Percentiles rank a stretch among this genome's conserved stretches.
These are phyloP conservation scores for Saccharomycopsis capsularis DNA, from an alignment of 805 yeast genomes.

Conservation along the genomic window DNA sequence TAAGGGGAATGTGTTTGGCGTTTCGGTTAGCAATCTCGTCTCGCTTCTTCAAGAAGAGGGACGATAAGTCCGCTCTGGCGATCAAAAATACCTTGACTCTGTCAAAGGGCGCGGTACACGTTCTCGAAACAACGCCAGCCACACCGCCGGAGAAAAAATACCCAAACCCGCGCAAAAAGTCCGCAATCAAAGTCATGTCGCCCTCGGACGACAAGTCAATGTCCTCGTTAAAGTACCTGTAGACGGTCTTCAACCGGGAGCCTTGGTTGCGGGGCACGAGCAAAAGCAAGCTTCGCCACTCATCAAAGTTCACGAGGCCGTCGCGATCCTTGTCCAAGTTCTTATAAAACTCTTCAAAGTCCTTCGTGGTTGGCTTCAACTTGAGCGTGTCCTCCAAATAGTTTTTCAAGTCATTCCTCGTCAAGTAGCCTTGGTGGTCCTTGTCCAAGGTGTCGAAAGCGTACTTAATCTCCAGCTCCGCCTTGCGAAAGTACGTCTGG, in stretches of 20 bases:
- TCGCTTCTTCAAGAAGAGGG: conserved; percentile 58
- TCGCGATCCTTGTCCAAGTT: conserved; percentile 45
- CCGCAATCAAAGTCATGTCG: conserved; percentile 79
- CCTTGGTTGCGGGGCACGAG: conserved; percentile 79
- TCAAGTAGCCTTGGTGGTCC: conserved; percentile 67
- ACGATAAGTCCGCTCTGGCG: conserved; percentile 77
- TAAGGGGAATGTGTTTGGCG: conserved; percentile 32
- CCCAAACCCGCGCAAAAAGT: conserved; percentile 76
- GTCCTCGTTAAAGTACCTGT: conserved; percentile 70
- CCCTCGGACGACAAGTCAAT: conserved; percentile 84
- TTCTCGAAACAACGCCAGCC: conserved; percentile 92
- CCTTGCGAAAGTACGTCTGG: conserved; percentile 51
- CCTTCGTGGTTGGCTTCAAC: conserved; percentile 43
- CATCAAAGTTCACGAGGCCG: conserved; percentile 73
- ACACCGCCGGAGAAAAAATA: conserved; percentile 92
- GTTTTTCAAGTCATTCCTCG: conserved; percentile 54
- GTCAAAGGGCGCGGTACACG: conserved; percentile 96
- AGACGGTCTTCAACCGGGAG: conserved; percentile 75
- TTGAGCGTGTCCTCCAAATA: conserved; percentile 54
- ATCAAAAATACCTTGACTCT: conserved; percentile 89
- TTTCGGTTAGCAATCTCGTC: conserved; percentile 38
- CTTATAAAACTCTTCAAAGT: conserved; percentile 49
- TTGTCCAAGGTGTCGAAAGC: conserved; percentile 66
- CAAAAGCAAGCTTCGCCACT: conserved; percentile 75
- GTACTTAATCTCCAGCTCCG: conserved; percentile 62